Evolutionary conservation across 2,329 filamentous ascomycete species (phyloP).

Genomic region (Malbranchea zuffiana): DNA sequence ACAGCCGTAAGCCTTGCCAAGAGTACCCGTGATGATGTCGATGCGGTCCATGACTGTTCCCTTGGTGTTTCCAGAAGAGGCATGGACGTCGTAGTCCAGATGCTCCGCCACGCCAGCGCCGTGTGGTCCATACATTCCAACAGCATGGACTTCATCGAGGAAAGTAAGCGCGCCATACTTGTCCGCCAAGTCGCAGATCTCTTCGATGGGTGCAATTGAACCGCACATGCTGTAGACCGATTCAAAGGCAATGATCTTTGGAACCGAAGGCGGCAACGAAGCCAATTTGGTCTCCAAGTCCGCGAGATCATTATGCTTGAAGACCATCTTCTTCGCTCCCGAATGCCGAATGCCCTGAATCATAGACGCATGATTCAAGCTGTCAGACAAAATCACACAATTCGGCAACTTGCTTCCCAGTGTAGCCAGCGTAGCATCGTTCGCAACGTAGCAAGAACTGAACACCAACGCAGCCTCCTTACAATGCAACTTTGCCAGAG

Average conservation of each 20-base stretch:
- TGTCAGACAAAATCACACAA: constrained; percentile 96
- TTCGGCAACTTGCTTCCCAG: constrained; percentile 93
- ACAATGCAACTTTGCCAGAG: constrained; percentile 75
- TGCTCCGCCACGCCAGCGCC: constrained; percentile 96
- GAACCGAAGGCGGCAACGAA: constrained; percentile 68
- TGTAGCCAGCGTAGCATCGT: constrained; percentile 91
- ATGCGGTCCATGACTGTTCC: constrained; percentile 91
- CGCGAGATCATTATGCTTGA: constrained; percentile 94
- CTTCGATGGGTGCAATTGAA: constrained; percentile 88
- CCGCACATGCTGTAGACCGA: constrained; percentile 99
- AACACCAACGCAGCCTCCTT: constrained; percentile 92
- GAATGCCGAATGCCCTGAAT: constrained; percentile 98
- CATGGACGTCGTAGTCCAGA: constrained; percentile 82
- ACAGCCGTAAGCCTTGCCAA: constrained; percentile 95
- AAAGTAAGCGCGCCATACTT: constrained; percentile 98
- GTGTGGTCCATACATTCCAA: constrained; percentile 96
- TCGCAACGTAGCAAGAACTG: constrained; percentile 95
- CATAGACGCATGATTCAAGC: constrained; percentile 96
- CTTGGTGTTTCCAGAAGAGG: constrained; percentile 46
- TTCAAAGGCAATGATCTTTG: constrained; percentile 98
- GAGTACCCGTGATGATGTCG: constrained; percentile 93
- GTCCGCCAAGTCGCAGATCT: constrained; percentile 89
- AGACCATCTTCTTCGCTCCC: constrained; percentile 92
- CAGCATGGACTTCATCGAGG: constrained; percentile 94
- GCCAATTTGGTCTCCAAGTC: constrained; percentile 90